Evolutionary conservation across 306 rosid genomes (phyloP).

Genomic region (Prunus fruticosa): DNA sequence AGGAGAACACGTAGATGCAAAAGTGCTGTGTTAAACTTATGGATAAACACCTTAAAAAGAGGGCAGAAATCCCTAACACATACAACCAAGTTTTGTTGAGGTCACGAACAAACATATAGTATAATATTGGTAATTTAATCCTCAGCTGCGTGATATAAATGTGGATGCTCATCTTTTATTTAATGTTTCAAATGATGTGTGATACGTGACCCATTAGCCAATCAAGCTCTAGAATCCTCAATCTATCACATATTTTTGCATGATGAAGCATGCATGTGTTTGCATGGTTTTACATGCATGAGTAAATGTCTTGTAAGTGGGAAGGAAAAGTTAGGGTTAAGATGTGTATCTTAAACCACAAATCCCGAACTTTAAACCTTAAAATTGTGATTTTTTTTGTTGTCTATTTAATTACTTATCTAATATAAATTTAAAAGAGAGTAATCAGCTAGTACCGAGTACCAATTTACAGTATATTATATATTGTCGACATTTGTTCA

Average conservation of each 20-base stretch:
- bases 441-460: too few species aligned
- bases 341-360: too few species aligned
- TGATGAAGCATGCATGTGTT: background rate
- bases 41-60: background rate
- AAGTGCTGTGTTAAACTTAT: background rate
- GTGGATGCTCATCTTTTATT: background rate
- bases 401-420: too few species aligned
- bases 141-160: background rate
- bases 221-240: background rate
- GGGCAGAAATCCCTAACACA: background rate
- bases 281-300: background rate
- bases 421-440: too few species aligned
- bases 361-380: too few species aligned
- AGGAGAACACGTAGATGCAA: background rate
- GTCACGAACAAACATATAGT: background rate
- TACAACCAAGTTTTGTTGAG: background rate
- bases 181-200: background rate
- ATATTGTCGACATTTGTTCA: too few species aligned
- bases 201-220: background rate
- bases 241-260: background rate
- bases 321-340: too few species aligned
- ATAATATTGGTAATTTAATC: background rate
- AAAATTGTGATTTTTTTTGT: too few species aligned
- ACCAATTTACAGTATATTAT: too few species aligned
- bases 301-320: too few species aligned